A percentile compares a stretch with the other conserved stretches of the same genome.
phyloP scores from a whole-genome alignment of 2,329 filamentous ascomycete species.

The Exophiala bonariae region DNA sequence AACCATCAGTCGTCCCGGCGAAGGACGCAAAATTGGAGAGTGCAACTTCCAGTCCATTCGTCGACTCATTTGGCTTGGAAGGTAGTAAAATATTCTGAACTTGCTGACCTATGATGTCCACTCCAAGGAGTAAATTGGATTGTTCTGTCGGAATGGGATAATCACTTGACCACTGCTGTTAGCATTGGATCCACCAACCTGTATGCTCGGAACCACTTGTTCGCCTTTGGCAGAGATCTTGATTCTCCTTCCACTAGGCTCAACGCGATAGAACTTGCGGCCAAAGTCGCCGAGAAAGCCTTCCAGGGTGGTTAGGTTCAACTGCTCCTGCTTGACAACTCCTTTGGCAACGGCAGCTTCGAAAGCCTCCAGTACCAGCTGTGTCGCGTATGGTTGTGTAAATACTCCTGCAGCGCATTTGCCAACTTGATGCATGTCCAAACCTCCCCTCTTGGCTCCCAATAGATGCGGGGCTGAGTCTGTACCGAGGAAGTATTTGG shows the following conservation, averaged over 20 bases:
- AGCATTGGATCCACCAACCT: background rate
- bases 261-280: constrained; percentile 50
- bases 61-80: too few relatives aligned
- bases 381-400: constrained; percentile 61
- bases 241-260: constrained; percentile 14
- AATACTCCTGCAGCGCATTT: constrained; percentile 60
- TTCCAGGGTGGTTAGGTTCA: constrained; percentile 55
- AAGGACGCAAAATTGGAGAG: background rate
- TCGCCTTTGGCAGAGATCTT: constrained; percentile 17
- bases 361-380: constrained; percentile 59
- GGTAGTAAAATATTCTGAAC: background rate
- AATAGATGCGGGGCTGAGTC: constrained; percentile 69
- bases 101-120: constrained; percentile 9
- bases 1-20: background rate
- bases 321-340: constrained; percentile 53
- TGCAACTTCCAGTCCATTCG: too few relatives aligned
- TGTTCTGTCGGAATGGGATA: constrained; percentile 20
- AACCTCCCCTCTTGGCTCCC: constrained; percentile 54
- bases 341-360: constrained; percentile 56
- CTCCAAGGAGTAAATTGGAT: constrained; percentile 19
- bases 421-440: constrained; percentile 29
- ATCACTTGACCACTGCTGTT: constrained; percentile 15
- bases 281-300: constrained; percentile 60
- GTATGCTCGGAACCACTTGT: constrained; percentile 11
- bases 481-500: constrained; percentile 68